These are phyloP conservation scores for Dimocarpus longan DNA, from an alignment of 345 rosid genomes.

Conservation along the genomic window DNA sequence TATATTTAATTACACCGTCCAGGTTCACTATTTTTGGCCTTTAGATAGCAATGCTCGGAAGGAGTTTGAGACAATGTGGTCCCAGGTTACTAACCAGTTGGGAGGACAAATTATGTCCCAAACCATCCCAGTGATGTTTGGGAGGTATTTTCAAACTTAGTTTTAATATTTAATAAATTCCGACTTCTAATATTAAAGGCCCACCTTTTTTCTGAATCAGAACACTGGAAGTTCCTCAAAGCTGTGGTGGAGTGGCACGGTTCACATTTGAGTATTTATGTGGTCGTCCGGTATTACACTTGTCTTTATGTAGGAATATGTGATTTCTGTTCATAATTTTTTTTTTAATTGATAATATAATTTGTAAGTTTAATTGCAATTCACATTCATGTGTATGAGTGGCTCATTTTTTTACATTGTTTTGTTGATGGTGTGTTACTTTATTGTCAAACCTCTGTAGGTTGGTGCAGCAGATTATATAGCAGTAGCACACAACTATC, in stretches of 20 bases:
- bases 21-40: conserved; percentile 87
- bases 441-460: conserved; percentile 32
- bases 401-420: background rate
- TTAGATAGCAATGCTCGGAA: conserved; percentile 40
- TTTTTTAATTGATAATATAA: background rate
- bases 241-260: conserved; percentile 82
- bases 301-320: conserved; percentile 5
- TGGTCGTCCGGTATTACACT: conserved; percentile 63
- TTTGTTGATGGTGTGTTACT: background rate
- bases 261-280: conserved; percentile 86
- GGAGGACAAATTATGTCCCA: conserved; percentile 63
- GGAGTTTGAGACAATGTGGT: conserved; percentile 75
- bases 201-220: conserved; percentile 36
- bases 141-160: conserved; percentile 58
- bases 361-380: background rate
- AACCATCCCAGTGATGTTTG: conserved; percentile 86
- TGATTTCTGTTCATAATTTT: background rate
- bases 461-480: conserved; percentile 95
- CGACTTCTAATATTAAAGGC: background rate
- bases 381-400: background rate
- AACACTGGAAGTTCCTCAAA: conserved; percentile 72
- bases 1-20: conserved; percentile 31
- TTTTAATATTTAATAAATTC: background rate
- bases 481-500: conserved; percentile 76
- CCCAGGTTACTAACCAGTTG: conserved; percentile 52